Conservation (phyloP, 73 alveolate genomes). For the Stentor roeselii region DNA sequence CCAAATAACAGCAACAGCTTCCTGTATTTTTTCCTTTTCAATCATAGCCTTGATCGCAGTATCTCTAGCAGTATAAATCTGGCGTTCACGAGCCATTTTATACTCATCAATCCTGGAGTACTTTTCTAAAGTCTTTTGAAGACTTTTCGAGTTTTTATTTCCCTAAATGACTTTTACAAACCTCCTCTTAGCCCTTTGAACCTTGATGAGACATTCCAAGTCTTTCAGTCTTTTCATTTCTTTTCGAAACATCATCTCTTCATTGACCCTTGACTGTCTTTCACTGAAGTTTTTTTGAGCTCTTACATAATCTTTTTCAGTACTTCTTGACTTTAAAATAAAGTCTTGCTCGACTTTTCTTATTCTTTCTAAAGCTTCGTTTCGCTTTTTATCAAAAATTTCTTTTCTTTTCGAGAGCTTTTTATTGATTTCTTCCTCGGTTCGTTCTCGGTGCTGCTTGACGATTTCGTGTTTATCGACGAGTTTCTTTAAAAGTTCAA, state of each 20-base stretch:
- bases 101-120: neutral
- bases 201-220: neutral
- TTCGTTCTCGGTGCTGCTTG: neutral
- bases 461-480: neutral
- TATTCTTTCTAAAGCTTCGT: neutral
- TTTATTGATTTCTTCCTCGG: neutral
- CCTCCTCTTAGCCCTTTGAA: slow-evolving; percentile 13
- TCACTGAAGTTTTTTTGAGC: neutral
- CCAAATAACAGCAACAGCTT: slow-evolving; percentile 13
- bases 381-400: neutral
- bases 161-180: neutral
- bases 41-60: slow-evolving; percentile 11
- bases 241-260: neutral
- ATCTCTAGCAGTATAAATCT: neutral
- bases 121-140: neutral
- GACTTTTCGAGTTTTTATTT: neutral
- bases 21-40: slow-evolving; percentile 6
- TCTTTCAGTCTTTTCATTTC: slow-evolving; percentile 13
- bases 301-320: neutral
- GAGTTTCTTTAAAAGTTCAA: neutral
- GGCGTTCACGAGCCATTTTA: neutral
- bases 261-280: neutral
- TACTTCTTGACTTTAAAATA: neutral
- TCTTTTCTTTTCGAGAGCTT: neutral
- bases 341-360: neutral